Evolutionary conservation across 2,329 filamentous ascomycete species (phyloP).

Genomic region (Zasmidium angulare): DNA sequence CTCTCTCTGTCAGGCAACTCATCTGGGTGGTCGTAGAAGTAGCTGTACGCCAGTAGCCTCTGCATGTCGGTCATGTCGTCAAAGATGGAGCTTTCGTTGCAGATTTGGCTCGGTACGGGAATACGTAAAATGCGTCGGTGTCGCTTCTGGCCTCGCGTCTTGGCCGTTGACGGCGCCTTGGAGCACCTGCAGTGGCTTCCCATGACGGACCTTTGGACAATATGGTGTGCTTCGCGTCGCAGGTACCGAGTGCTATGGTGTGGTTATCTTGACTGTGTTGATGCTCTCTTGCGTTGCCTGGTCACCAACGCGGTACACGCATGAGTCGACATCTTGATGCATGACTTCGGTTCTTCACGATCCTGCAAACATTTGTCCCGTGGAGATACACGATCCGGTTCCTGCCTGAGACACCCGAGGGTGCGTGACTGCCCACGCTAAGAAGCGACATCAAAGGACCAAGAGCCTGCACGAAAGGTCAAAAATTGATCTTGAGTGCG

Average conservation of each 20-base stretch:
- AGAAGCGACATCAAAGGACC: no score
- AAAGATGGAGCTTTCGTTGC: constrained; percentile 2
- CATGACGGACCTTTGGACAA: neutral
- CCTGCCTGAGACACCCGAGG: neutral
- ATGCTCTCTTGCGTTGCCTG: neutral
- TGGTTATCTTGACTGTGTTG: no score
- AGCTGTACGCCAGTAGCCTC: neutral
- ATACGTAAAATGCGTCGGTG: neutral
- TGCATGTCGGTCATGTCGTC: constrained; percentile 1
- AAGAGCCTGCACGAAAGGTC: no score
- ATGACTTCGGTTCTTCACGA: neutral
- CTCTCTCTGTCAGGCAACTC: constrained; percentile 2
- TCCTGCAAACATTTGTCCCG: neutral
- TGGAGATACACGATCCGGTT: neutral
- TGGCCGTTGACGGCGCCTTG: neutral
- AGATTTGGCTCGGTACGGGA: neutral
- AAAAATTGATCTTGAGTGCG: no score
- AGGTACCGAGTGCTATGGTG: neutral
- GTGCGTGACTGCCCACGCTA: no score
- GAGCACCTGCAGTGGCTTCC: neutral
- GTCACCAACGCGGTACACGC: neutral
- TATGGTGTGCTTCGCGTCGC: neutral
- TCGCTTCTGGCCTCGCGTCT: neutral
- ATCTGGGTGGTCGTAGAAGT: constrained; percentile 8
- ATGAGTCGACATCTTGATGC: neutral